Percentiles rank a stretch among this genome's conserved stretches.
Evolutionary conservation across 2,329 filamentous ascomycete genomes (phyloP).

Genomic region (Diatrype stigma): DNA sequence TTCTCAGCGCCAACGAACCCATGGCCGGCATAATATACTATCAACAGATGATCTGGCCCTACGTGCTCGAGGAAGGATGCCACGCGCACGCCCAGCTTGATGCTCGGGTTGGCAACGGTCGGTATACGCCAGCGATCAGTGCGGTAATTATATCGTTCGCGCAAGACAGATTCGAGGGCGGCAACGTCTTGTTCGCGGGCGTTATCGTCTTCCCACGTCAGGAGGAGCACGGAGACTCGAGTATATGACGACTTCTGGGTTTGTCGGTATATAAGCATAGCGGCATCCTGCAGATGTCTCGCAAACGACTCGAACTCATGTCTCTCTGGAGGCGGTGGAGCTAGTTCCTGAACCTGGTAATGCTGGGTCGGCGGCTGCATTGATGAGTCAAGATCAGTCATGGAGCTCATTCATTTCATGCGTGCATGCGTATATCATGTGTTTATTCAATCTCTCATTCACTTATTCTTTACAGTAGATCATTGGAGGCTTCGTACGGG

Average conservation of each 20-base stretch:
- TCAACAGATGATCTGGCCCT: constrained; percentile 54
- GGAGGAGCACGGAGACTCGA: constrained; percentile 55
- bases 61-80: constrained; percentile 56
- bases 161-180: constrained; percentile 53
- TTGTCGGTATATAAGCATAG: constrained; percentile 62
- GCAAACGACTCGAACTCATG: constrained; percentile 65
- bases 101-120: constrained; percentile 52
- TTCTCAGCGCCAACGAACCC: constrained; percentile 55
- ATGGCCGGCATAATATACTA: constrained; percentile 62
- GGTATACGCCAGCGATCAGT: constrained; percentile 61
- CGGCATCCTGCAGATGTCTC: constrained; percentile 63
- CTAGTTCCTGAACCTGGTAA: constrained; percentile 24
- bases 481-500: constrained; percentile 17
- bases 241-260: constrained; percentile 55
- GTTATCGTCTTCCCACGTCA: constrained; percentile 60
- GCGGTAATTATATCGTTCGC: constrained; percentile 56
- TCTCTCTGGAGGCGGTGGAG: constrained; percentile 38
- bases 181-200: constrained; percentile 49
- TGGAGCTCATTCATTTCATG: not conserved
- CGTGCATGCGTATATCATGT: too few relatives aligned
- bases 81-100: constrained; percentile 59
- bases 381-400: constrained; percentile 11
- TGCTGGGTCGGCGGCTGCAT: constrained; percentile 18
- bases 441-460: too few relatives aligned
- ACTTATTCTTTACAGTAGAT: too few relatives aligned